These are phyloP conservation scores for Beauveria sp. DNA, from an alignment of 2,329 filamentous ascomycete genomes.

Conservation along the genomic window DNA sequence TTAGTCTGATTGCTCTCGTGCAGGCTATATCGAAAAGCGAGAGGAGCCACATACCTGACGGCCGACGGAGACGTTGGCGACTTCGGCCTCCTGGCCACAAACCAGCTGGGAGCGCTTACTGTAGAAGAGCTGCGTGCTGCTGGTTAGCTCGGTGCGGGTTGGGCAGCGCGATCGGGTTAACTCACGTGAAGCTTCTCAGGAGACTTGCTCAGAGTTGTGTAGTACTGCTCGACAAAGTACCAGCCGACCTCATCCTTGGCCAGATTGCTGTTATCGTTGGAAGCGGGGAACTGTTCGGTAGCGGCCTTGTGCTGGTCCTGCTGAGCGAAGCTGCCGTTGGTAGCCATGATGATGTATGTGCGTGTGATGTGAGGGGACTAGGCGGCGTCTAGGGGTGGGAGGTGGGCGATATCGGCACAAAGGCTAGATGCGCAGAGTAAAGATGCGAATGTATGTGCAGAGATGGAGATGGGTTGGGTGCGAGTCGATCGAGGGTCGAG, in stretches of 20 bases:
- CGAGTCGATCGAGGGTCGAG: background rate
- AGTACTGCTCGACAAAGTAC: slow-evolving; percentile 99
- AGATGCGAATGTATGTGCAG: background rate
- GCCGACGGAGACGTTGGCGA: slow-evolving; percentile 77
- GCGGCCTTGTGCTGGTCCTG: slow-evolving; percentile 34
- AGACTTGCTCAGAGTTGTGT: slow-evolving; percentile 89
- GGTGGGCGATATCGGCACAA: slow-evolving; percentile 9
- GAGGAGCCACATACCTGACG: slow-evolving; percentile 55
- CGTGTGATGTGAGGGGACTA: slow-evolving; percentile 11
- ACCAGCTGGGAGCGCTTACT: slow-evolving; percentile 94
- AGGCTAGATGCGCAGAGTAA: background rate
- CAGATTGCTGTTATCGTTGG: slow-evolving; percentile 38
- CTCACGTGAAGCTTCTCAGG: slow-evolving; percentile 84
- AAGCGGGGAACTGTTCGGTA: slow-evolving; percentile 30
- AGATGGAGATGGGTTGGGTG: background rate
- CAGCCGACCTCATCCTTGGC: slow-evolving; percentile 94
- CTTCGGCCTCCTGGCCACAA: slow-evolving; percentile 82
- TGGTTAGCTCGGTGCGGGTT: background rate
- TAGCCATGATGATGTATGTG: slow-evolving; percentile 38
- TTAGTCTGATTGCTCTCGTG: background rate
- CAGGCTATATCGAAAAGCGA: background rate
- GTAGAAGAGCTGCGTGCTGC: slow-evolving; percentile 67
- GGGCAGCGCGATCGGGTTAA: slow-evolving; percentile 13
- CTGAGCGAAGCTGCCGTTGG: slow-evolving; percentile 46
- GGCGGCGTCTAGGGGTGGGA: background rate